phyloP scores from a whole-genome alignment of 352 stramenopile genomes.

The Thraustotheca clavata region DNA sequence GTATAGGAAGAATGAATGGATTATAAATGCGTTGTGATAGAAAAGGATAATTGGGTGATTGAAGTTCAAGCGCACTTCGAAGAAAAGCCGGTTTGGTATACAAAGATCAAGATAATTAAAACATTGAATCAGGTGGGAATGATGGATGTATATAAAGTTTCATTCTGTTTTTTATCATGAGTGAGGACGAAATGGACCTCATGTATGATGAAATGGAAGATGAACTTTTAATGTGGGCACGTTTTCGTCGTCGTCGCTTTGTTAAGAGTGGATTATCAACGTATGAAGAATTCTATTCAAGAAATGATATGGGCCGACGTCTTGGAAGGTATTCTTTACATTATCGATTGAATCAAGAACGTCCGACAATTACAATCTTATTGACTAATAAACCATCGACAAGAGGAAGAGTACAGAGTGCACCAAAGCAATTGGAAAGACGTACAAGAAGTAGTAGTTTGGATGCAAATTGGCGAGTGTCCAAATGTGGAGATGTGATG shows the following conservation, averaged over 20 bases:
- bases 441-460: constrained; percentile 5
- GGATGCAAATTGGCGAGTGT: not conserved
- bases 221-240: not conserved
- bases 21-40: too few species aligned
- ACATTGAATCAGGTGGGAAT: not conserved
- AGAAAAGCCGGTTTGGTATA: not conserved
- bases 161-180: not conserved
- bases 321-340: constrained; percentile 15
- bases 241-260: constrained; percentile 8
- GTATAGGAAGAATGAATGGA: too few species aligned
- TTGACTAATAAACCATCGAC: not conserved
- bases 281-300: constrained; percentile 20
- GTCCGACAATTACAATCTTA: constrained; percentile 14
- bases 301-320: constrained; percentile 16
- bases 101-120: not conserved
- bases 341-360: not conserved
- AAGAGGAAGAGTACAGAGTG: not conserved
- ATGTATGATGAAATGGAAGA: not conserved
- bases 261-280: constrained; percentile 16
- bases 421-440: not conserved
- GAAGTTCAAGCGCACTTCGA: constrained; percentile 6
- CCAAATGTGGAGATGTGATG: not conserved
- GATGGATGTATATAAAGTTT: not conserved
- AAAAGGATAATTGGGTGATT: not conserved
- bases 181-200: not conserved